A percentile compares a stretch with the other conserved stretches of the same genome.
phyloP scores from a whole-genome alignment of 192 early-diverging fungal genomes.

The Mortierella hygrophila region DNA sequence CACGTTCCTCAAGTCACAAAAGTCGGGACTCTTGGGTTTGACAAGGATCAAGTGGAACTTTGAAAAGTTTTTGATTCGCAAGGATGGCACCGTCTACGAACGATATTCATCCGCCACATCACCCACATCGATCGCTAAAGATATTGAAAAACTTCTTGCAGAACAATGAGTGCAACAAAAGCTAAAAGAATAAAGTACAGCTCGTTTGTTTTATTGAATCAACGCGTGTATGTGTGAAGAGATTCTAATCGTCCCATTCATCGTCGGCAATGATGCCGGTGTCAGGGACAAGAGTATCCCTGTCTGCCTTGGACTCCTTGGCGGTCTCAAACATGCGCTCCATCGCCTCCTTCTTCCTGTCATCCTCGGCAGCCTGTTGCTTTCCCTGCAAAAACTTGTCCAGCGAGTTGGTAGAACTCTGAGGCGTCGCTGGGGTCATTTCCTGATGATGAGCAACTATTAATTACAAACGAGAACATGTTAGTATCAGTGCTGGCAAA shows the following conservation, averaged over 20 bases:
- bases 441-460: constrained; percentile 36
- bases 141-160: constrained; percentile 68
- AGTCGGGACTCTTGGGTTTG: constrained; percentile 64
- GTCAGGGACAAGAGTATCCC: constrained; percentile 48
- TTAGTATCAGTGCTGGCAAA: neutral
- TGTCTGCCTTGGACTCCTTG: constrained; percentile 50
- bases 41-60: constrained; percentile 87
- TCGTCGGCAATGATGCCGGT: constrained; percentile 42
- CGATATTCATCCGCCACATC: constrained; percentile 74
- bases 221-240: neutral
- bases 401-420: constrained; percentile 23
- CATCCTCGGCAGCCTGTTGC: constrained; percentile 47
- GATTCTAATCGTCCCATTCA: constrained; percentile 42
- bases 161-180: neutral
- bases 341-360: constrained; percentile 39
- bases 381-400: constrained; percentile 53
- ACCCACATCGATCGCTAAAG: constrained; percentile 70
- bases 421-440: constrained; percentile 26
- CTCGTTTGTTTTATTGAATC: too few relatives aligned
- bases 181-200: neutral
- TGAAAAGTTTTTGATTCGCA: constrained; percentile 84
- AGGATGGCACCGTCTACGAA: constrained; percentile 65
- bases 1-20: constrained; percentile 68
- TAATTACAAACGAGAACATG: neutral
- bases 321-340: constrained; percentile 53